Evolutionary conservation across 768 basidiomycete genomes (phyloP).

Genomic region (Suillus ampliporus): DNA sequence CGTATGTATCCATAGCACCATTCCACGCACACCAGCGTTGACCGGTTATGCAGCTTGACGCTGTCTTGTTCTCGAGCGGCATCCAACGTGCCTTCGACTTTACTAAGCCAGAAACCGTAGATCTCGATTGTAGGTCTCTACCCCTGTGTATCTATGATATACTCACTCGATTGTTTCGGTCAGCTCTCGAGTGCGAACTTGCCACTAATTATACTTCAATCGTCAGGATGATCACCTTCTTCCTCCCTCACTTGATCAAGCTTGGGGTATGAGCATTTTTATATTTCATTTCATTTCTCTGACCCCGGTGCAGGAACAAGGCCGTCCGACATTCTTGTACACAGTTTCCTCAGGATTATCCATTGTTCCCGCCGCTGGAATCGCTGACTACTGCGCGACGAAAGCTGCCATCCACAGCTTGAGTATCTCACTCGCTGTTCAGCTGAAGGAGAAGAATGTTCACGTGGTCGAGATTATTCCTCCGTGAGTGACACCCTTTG

Average conservation of each 20-base stretch:
- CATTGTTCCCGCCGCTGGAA: constrained; percentile 46
- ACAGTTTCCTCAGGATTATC: constrained; percentile 60
- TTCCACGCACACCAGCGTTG: neutral
- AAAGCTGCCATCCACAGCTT: constrained; percentile 65
- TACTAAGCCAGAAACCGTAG: constrained; percentile 45
- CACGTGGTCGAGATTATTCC: constrained; percentile 62
- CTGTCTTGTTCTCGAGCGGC: constrained; percentile 58
- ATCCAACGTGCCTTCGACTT: constrained; percentile 57
- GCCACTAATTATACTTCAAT: constrained; percentile 60
- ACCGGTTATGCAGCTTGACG: constrained; percentile 51
- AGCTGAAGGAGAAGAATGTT: constrained; percentile 55
- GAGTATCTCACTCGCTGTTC: constrained; percentile 49
- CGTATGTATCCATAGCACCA: constrained; percentile 35
- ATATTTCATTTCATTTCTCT: neutral
- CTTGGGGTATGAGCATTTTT: constrained; percentile 47
- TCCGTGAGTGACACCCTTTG: constrained; percentile 48
- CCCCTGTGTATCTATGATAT: neutral
- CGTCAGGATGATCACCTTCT: constrained; percentile 51
- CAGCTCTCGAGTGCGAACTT: constrained; percentile 44
- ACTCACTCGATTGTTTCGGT: neutral
- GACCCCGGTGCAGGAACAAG: constrained; percentile 37
- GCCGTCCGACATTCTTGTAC: constrained; percentile 52
- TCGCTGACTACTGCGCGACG: constrained; percentile 59
- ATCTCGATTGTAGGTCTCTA: constrained; percentile 43
- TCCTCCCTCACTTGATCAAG: constrained; percentile 60